Conservation (phyloP, 2,329 filamentous ascomycete species). For the Oidium heveae region DNA sequence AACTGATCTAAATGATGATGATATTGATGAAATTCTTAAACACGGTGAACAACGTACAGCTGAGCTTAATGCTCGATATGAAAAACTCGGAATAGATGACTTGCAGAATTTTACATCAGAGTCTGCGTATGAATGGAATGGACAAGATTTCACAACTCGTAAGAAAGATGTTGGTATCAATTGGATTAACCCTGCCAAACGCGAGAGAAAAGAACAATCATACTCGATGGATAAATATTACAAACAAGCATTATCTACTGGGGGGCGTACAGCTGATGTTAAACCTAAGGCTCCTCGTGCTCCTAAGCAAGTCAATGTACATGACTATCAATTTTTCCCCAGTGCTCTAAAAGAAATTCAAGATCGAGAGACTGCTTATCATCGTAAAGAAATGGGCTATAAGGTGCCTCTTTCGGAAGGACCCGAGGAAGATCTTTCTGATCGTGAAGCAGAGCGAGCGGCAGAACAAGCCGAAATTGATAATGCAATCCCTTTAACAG, state of each 20-base stretch:
- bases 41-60: conserved; percentile 77
- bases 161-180: conserved; percentile 81
- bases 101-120: conserved; percentile 95
- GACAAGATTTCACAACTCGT: conserved; percentile 74
- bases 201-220: conserved; percentile 90
- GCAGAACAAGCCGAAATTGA: conserved; percentile 84
- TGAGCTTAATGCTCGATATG: conserved; percentile 76
- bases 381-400: conserved; percentile 88
- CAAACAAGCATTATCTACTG: conserved; percentile 62
- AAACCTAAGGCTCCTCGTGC: conserved; percentile 92
- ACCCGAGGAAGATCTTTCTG: conserved; percentile 61
- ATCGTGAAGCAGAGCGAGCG: conserved; percentile 68
- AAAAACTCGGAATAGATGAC: conserved; percentile 90
- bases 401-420: conserved; percentile 80
- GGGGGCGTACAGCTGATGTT: conserved; percentile 51
- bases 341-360: conserved; percentile 63
- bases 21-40: conserved; percentile 70
- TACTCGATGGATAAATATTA: conserved; percentile 99
- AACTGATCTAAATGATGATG: conserved; percentile 51
- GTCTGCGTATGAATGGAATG: conserved; percentile 97
- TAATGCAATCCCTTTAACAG: conserved; percentile 63
- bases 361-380: conserved; percentile 86
- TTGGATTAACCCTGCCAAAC: conserved; percentile 97
- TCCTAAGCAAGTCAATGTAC: conserved; percentile 72
- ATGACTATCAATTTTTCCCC: conserved; percentile 97